Conservation (phyloP, 805 yeast species). For the Hanseniaspora lachancei region DNA sequence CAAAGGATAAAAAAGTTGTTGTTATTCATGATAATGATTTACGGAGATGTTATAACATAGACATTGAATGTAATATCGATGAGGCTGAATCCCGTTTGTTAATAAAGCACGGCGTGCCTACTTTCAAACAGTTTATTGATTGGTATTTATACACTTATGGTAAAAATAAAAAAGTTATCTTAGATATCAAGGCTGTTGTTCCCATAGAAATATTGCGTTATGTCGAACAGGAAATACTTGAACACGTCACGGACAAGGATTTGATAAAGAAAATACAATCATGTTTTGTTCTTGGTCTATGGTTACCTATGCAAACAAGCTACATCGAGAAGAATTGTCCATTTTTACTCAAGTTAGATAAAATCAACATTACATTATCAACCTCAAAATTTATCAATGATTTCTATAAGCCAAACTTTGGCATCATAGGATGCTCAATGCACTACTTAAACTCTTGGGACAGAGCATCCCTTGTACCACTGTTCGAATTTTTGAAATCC, state of each 20-base stretch:
- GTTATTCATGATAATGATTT: slow-evolving; percentile 42
- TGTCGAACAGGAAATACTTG: slow-evolving; percentile 28
- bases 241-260: slow-evolving; percentile 22
- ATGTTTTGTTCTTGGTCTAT: slow-evolving; percentile 38
- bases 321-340: slow-evolving; percentile 26
- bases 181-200: slow-evolving; percentile 40
- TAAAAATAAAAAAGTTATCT: slow-evolving; percentile 31
- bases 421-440: slow-evolving; percentile 45
- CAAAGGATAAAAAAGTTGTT: slow-evolving; percentile 41
- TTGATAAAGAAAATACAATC: slow-evolving; percentile 33
- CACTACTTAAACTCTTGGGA: slow-evolving; percentile 36
- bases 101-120: slow-evolving; percentile 27
- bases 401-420: slow-evolving; percentile 30
- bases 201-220: slow-evolving; percentile 32
- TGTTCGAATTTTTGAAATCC: slow-evolving; percentile 23
- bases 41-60: slow-evolving; percentile 35
- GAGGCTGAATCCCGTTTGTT: slow-evolving; percentile 25
- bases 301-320: slow-evolving; percentile 37
- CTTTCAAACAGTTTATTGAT: slow-evolving; percentile 30
- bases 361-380: slow-evolving; percentile 16
- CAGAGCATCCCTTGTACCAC: slow-evolving; percentile 22
- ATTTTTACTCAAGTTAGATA: background rate
- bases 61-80: slow-evolving; percentile 28
- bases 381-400: slow-evolving; percentile 25
- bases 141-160: slow-evolving; percentile 25